Evolutionary conservation across 2,329 filamentous ascomycete genomes (phyloP).

Genomic region (Mariannaea elegans): DNA sequence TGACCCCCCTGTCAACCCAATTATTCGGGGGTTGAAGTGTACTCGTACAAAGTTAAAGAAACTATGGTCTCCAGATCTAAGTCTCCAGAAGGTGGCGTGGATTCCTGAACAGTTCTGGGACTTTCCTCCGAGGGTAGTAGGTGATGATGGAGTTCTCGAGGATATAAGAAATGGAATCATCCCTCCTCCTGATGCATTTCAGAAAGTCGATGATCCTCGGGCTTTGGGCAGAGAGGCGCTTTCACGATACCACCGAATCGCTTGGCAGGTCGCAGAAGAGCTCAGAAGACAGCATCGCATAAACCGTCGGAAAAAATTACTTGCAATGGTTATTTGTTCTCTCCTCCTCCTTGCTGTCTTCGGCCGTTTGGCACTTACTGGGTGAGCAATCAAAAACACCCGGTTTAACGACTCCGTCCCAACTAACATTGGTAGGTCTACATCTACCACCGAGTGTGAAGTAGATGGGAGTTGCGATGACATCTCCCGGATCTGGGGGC

Average conservation of each 20-base stretch:
- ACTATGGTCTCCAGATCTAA: background rate
- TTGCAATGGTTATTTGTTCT: slow-evolving; percentile 4
- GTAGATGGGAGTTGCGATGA: slow-evolving; percentile 58
- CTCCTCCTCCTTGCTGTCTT: slow-evolving; percentile 5
- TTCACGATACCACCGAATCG: background rate
- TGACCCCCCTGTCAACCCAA: background rate
- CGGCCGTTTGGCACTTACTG: background rate
- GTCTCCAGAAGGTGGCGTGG: slow-evolving; percentile 2
- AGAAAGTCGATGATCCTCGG: background rate
- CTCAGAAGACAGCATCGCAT: background rate
- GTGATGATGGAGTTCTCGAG: background rate
- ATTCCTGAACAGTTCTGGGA: slow-evolving; percentile 6
- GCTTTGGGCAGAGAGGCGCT: background rate
- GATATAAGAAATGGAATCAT: background rate
- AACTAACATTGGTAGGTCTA: slow-evolving; percentile 12
- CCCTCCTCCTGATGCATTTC: background rate
- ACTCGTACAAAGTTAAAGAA: background rate
- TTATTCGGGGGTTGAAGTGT: background rate
- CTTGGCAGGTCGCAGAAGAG: background rate
- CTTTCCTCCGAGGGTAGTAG: background rate
- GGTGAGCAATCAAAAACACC: background rate
- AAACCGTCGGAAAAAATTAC: slow-evolving; percentile 2
- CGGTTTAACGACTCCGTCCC: background rate
- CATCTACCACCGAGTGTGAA: slow-evolving; percentile 36
- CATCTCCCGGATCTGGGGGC: slow-evolving; percentile 77